Base-by-base conservation (phyloP, 805 yeast species). In the Saccharomyces jurei region DNA sequence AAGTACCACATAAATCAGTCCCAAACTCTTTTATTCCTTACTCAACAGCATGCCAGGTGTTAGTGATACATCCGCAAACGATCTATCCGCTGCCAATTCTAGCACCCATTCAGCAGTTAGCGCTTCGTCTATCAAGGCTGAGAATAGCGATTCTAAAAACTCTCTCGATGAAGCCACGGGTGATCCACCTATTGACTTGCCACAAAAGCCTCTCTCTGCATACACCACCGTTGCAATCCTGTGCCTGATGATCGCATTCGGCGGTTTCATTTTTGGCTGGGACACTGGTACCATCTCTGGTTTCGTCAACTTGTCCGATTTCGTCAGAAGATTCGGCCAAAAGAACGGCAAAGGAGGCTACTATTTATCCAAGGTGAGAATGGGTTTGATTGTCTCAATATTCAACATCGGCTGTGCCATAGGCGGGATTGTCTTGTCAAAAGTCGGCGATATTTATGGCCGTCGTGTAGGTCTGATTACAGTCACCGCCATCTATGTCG, bases 271-370 rank as follows among this genome's bases (percentile, higher is more conserved):
- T 48, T 84, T 82, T 61, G 90, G 90, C 60, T 84, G 84, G 78
- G 90, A 84, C 72, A 84, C 89, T 48, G 90, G 89, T 76, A 84
- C 89, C 59, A 83, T 68, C 81, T 86, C 41, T 87, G 89, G 61
- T 60, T 82, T 84, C 62, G 85, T 83, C 52, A 79, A 81, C 65
- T 67, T 67, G 67, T 60, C 78, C 25, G 86, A 83, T 64, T 84
- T 79, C 71, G 68, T 69, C 52, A 56, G 63, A 41, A 74, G 87
- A 66, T 84, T 83, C 61, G 89, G 88, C 67, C 74, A 75, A 59
- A 21, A 63, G 3, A 58, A 71, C 55, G 49, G 65, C n/a, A 56
- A 60, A 1, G 86, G 86, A 54, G 71, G 60, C 1, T 65, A 71
- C 63, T 72, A 73, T 61, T 63, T 81, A 54, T 76, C 83, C 21